Percentiles rank a stretch among this genome's conserved stretches.
Conservation (phyloP, 441 rosid genomes). For the Croton laevigatus region DNA sequence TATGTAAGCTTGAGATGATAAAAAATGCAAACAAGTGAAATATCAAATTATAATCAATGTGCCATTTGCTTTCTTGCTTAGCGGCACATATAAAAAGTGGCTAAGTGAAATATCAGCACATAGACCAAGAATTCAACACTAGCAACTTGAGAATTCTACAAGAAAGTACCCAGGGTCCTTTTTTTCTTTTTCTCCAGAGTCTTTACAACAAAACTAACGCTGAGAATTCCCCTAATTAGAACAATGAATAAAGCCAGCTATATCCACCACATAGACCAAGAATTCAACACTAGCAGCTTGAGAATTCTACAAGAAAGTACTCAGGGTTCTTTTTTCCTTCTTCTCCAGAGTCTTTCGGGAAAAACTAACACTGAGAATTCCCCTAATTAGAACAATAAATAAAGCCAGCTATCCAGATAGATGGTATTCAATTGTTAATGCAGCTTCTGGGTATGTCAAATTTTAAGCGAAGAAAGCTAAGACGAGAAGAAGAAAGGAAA, state of each 20-base stretch:
- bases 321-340: constrained; percentile 37
- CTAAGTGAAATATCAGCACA: no score
- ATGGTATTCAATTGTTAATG: constrained; percentile 35
- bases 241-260: not conserved
- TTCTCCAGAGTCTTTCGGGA: constrained; percentile 12
- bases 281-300: constrained; percentile 1
- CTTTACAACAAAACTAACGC: constrained; percentile 18
- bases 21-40: not conserved
- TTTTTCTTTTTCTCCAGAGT: constrained; percentile 24
- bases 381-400: not conserved
- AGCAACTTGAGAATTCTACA: constrained; percentile 3
- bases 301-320: constrained; percentile 29
- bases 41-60: not conserved
- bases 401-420: constrained; percentile 12
- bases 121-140: not conserved
- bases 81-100: not conserved
- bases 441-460: constrained; percentile 35
- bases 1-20: not conserved
- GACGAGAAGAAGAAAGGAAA: constrained; percentile 9
- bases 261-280: no score
- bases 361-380: constrained; percentile 17
- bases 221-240: constrained; percentile 9
- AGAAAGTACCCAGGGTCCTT: constrained; percentile 39
- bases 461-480: constrained; percentile 5
- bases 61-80: not conserved